Percentiles rank a stretch among this genome's conserved stretches.
These are phyloP conservation scores for Hysterangium stoloniferum DNA, from an alignment of 768 basidiomycete genomes.

Conservation along the genomic window DNA sequence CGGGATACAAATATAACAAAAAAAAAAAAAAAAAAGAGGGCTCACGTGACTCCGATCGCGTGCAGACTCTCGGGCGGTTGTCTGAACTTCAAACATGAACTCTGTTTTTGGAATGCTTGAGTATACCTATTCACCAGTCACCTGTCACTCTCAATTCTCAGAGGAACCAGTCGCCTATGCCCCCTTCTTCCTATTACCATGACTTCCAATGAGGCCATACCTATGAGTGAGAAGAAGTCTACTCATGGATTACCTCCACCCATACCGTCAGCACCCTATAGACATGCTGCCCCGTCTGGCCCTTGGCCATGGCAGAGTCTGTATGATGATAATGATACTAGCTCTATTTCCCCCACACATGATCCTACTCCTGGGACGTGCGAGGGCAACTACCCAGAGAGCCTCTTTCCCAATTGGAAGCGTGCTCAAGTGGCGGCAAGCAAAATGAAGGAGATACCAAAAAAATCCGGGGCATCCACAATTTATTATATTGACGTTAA, in stretches of 20 bases:
- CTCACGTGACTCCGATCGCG: too few species aligned
- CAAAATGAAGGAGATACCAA: conserved; percentile 21
- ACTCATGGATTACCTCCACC: neutral
- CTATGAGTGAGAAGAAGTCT: neutral
- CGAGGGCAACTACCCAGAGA: conserved; percentile 37
- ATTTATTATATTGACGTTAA: conserved; percentile 13
- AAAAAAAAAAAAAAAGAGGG: too few species aligned
- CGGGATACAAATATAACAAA: too few species aligned
- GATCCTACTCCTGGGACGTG: neutral
- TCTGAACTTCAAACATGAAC: too few species aligned
- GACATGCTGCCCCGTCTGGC: conserved; percentile 37
- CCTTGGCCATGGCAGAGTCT: conserved; percentile 34
- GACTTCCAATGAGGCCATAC: too few species aligned
- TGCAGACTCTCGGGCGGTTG: too few species aligned
- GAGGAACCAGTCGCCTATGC: too few species aligned
- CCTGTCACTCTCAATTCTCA: too few species aligned
- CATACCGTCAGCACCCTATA: conserved; percentile 14
- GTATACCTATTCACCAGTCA: too few species aligned
- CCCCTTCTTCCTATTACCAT: too few species aligned
- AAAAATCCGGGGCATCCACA: conserved; percentile 16
- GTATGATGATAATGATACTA: conserved; percentile 23
- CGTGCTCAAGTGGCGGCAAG: conserved; percentile 31
- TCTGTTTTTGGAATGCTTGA: too few species aligned
- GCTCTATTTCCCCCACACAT: neutral
- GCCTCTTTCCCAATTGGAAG: conserved; percentile 51